These are phyloP conservation scores for Sarocladiaceae sp. DNA, from an alignment of 2,329 filamentous ascomycete genomes.

Conservation along the genomic window DNA sequence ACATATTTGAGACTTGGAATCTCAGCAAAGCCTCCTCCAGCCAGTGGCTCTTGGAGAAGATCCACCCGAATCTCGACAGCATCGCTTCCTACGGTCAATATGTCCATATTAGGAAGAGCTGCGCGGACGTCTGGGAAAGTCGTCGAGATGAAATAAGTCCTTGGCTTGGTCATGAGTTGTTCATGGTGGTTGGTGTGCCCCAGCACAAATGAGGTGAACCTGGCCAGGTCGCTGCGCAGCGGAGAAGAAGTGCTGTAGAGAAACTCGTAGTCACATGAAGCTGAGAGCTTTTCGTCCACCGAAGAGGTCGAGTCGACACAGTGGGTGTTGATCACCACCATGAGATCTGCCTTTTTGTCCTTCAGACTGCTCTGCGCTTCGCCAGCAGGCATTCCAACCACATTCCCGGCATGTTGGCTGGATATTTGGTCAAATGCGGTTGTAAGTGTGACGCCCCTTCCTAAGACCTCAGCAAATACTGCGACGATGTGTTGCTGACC, in stretches of 20 bases:
- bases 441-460: constrained; percentile 43
- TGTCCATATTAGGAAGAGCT: constrained; percentile 79
- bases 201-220: constrained; percentile 74
- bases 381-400: constrained; percentile 60
- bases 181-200: constrained; percentile 77
- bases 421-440: constrained; percentile 53
- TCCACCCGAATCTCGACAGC: constrained; percentile 83
- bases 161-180: constrained; percentile 69
- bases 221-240: constrained; percentile 69
- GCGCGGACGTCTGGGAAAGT: constrained; percentile 84
- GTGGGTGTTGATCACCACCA: constrained; percentile 72
- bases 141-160: constrained; percentile 82
- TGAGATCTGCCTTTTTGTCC: constrained; percentile 50
- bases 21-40: constrained; percentile 55
- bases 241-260: constrained; percentile 73
- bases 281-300: constrained; percentile 61
- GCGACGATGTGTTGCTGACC: constrained; percentile 72
- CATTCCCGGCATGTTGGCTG: constrained; percentile 54
- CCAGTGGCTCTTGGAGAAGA: constrained; percentile 67
- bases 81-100: constrained; percentile 81
- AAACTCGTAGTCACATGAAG: constrained; percentile 79
- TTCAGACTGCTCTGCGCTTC: constrained; percentile 55
- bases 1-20: constrained; percentile 81
- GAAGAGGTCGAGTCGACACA: constrained; percentile 68
- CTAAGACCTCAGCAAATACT: constrained; percentile 73